phyloP scores from a whole-genome alignment of 176 grass and related monocot species.

The Secale cereale region DNA sequence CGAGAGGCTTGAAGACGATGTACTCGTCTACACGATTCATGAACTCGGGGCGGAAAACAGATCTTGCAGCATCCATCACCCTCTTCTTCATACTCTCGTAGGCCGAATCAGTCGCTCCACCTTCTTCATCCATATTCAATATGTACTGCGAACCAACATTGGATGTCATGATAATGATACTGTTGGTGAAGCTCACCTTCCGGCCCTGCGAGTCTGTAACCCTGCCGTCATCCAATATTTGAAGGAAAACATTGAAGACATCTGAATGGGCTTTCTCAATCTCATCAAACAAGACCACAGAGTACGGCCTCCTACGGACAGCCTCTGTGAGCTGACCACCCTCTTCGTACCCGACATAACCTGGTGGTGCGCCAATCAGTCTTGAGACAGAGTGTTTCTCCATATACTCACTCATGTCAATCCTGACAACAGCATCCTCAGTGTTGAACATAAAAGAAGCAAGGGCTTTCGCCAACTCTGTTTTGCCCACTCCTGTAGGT shows the following conservation, averaged over 20 bases:
- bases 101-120: slow-evolving; percentile 42
- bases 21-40: slow-evolving; percentile 98
- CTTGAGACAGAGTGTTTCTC: slow-evolving; percentile 98
- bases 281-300: slow-evolving; percentile 94
- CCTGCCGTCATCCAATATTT: slow-evolving; percentile 92
- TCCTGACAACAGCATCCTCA: slow-evolving; percentile 96
- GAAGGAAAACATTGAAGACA: slow-evolving; percentile 97
- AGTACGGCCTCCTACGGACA: slow-evolving; percentile 82
- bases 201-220: slow-evolving; percentile 94
- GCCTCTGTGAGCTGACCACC: slow-evolving; percentile 94
- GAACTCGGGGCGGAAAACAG: slow-evolving; percentile 89
- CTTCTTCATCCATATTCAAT: slow-evolving; percentile 83
- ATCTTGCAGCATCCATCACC: slow-evolving; percentile 96
- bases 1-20: slow-evolving; percentile 94
- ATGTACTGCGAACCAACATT: slow-evolving; percentile 98
- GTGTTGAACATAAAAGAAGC: slow-evolving; percentile 97
- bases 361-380: slow-evolving; percentile 86
- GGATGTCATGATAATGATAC: slow-evolving; percentile 96
- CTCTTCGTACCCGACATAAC: slow-evolving; percentile 98
- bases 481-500: slow-evolving; percentile 99
- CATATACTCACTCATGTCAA: slow-evolving; percentile 99
- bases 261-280: slow-evolving; percentile 98
- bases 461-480: slow-evolving; percentile 90
- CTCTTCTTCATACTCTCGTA: slow-evolving; percentile 90
- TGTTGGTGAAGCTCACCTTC: slow-evolving; percentile 86